A percentile compares a stretch with the other conserved stretches of the same genome.
phyloP scores from a whole-genome alignment of 306 rosid species.

The Inga oerstediana region DNA sequence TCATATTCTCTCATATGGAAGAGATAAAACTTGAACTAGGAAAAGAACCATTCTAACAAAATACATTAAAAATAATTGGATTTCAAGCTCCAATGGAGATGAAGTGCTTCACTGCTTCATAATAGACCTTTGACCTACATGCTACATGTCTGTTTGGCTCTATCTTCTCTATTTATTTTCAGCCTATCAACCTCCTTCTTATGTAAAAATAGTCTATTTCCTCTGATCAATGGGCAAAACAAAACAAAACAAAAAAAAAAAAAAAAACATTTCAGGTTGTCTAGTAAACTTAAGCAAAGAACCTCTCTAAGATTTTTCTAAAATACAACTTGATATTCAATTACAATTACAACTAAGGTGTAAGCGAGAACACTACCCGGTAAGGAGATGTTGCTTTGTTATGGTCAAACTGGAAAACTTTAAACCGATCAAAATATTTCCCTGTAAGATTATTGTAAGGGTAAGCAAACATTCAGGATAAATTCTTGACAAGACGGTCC shows the following conservation, averaged over 20 bases:
- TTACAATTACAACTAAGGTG: slow-evolving; percentile 16
- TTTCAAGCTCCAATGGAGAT: neutral
- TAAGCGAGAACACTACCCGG: slow-evolving; percentile 59
- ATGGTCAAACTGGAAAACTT: slow-evolving; percentile 80
- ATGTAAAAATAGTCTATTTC: neutral
- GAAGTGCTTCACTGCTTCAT: neutral
- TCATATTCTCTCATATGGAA: slow-evolving; percentile 11
- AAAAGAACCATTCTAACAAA: slow-evolving; percentile 26
- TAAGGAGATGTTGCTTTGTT: slow-evolving; percentile 74
- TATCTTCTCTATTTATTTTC: neutral
- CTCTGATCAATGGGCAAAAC: neutral
- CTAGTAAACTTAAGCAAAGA: neutral
- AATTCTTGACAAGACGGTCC: slow-evolving; percentile 1
- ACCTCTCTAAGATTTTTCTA: neutral
- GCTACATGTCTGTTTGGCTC: neutral
- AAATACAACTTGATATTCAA: neutral
- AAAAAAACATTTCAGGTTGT: neutral
- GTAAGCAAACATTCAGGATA: slow-evolving; percentile 18
- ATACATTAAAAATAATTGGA: slow-evolving; percentile 6
- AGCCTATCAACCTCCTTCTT: neutral
- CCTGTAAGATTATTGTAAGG: slow-evolving; percentile 58
- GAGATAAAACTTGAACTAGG: slow-evolving; percentile 18
- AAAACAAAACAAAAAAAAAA: too few relatives aligned
- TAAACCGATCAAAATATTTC: slow-evolving; percentile 66
- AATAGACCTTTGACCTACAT: neutral